Evolutionary conservation across 768 basidiomycete genomes (phyloP), one percentile per base, ranked within the genome.

Genomic region (Galerina sulciceps): DNA sequence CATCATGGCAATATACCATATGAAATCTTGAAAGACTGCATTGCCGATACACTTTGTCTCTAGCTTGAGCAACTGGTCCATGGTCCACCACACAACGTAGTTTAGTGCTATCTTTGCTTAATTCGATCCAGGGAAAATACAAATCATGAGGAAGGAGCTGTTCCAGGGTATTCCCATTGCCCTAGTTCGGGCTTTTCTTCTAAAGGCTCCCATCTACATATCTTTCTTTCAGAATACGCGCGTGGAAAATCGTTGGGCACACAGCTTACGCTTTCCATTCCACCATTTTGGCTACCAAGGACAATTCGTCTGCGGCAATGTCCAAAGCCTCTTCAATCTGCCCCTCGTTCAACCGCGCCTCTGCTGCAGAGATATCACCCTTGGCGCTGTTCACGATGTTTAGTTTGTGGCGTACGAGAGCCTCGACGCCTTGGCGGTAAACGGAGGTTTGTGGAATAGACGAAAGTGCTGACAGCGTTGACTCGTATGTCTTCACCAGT

Each of bases 221-320:
- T 41, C 47, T 61, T 52, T 57, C 58, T 20, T 56, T 53, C n/a
- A n/a, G 57, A 41, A 54, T 58, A 41, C 31, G 31, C 35, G 15
- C 10, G 34, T 37, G 58, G 40, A 14, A n/a, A 26, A 26, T 43
- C 53, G n/a, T 10, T 13, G 38, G 10, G 26, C 48, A 49, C 26
- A 53, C 17, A n/a, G 89, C 94, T 73, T 73, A 98, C 96, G 91
- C 85, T 78, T 96, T 96, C 94, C 94, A 99, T 69, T 95, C 90
- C n/a, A 89, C 69, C 89, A 97, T 91, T 75, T 91, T 91, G 34
- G 78, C 78, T 4, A 81, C 91, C 38, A 98, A 79, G 55, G 77
- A 79, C 55, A 93, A 78, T 74, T 99, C 96, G 68, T 91, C 90
- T 64, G 86, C 76, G 10, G 95, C 96, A 73, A 92, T 86, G 64